These are phyloP conservation scores for Calonectria montana DNA, from an alignment of 2,329 filamentous ascomycete genomes.

Conservation along the genomic window DNA sequence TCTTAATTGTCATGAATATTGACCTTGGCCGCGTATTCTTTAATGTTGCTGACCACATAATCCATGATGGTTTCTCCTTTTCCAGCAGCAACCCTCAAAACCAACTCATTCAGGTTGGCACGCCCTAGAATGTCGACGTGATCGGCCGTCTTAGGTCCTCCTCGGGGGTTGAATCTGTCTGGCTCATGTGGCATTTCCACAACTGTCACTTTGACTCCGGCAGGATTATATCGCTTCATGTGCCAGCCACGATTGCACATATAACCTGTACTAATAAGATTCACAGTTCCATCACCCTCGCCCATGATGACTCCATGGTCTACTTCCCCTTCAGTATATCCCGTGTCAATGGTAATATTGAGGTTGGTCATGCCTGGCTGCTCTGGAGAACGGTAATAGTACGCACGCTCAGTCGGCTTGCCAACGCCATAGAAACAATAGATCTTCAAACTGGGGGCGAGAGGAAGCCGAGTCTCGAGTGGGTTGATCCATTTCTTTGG, in stretches of 20 bases:
- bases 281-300: constrained; percentile 96
- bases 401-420: constrained; percentile 91
- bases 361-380: constrained; percentile 72
- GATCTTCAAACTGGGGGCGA: constrained; percentile 90
- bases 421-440: constrained; percentile 98
- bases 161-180: constrained; percentile 87
- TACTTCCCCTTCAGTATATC: constrained; percentile 66
- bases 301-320: constrained; percentile 96
- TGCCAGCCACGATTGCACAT: constrained; percentile 98
- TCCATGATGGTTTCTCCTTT: constrained; percentile 83
- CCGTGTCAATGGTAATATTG: constrained; percentile 80
- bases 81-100: constrained; percentile 87
- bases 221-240: constrained; percentile 93
- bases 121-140: constrained; percentile 96
- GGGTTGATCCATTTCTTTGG: constrained; percentile 94
- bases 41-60: constrained; percentile 83
- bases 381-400: constrained; percentile 84
- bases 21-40: constrained; percentile 84
- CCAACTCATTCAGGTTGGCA: constrained; percentile 88
- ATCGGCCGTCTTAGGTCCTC: constrained; percentile 79
- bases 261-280: constrained; percentile 89
- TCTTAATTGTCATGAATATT: constrained; percentile 78
- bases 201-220: constrained; percentile 81
- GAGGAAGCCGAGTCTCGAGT: constrained; percentile 85
- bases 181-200: constrained; percentile 98